Evolutionary conservation across 139 green algal species (phyloP).

Genomic region (Chlorella vulgaris): DNA sequence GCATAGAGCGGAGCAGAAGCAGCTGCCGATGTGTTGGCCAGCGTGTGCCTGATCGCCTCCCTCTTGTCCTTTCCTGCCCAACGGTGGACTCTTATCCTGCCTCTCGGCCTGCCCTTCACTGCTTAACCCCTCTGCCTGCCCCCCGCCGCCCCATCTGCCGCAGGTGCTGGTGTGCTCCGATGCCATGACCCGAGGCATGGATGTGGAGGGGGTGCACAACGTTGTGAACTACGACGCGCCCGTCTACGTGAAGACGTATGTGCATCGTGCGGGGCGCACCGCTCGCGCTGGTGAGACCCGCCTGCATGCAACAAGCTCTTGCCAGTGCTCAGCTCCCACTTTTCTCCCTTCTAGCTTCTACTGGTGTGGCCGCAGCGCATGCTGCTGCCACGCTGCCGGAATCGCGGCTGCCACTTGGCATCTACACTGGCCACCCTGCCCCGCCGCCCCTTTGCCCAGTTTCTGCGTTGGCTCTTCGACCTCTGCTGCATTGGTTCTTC

Average conservation of each 20-base stretch:
- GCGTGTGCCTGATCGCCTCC: background rate
- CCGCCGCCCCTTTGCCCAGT: background rate
- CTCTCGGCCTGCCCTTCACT: background rate
- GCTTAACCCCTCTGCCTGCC: background rate
- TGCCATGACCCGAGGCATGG: conserved; percentile 90
- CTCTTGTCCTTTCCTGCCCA: background rate
- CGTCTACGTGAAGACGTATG: conserved; percentile 84
- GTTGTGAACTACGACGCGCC: conserved; percentile 93
- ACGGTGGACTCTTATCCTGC: background rate
- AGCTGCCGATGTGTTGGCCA: background rate
- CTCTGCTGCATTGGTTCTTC: background rate
- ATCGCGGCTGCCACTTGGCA: background rate
- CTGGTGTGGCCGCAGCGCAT: no score
- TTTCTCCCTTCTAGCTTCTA: no score
- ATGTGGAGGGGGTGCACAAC: conserved; percentile 64
- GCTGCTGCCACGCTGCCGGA: no score
- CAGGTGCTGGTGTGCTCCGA: conserved; percentile 86
- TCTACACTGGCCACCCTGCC: no score
- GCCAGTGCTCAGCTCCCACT: background rate
- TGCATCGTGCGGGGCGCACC: conserved; percentile 81
- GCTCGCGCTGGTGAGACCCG: conserved; percentile 70
- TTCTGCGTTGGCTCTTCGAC: background rate
- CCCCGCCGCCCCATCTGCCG: background rate
- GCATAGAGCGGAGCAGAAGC: no score
- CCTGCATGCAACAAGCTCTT: background rate